phyloP scores from a whole-genome alignment of 306 rosid genomes.

The Senna tora region DNA sequence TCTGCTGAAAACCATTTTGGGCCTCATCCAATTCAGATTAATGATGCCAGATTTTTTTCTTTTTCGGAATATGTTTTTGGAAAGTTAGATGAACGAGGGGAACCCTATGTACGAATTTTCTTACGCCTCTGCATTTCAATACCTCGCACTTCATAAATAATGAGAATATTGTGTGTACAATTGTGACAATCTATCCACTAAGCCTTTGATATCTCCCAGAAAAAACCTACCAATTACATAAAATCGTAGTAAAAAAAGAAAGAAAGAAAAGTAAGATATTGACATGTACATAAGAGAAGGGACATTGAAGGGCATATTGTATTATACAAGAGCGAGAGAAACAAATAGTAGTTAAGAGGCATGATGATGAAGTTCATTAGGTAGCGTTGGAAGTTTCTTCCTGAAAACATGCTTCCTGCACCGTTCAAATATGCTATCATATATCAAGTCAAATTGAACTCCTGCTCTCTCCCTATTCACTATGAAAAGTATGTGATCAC shows the following conservation, averaged over 20 bases:
- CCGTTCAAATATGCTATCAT: conserved; percentile 88
- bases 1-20: background rate
- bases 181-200: conserved; percentile 37
- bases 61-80: background rate
- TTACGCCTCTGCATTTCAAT: background rate
- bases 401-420: conserved; percentile 91
- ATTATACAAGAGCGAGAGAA: background rate
- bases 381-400: conserved; percentile 73
- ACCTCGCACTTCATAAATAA: background rate
- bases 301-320: conserved; percentile 1
- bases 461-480: conserved; percentile 96
- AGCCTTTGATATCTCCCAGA: conserved; percentile 37
- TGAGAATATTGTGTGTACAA: conserved; percentile 15
- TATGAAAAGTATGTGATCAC: conserved; percentile 83
- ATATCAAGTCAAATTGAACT: conserved; percentile 83
- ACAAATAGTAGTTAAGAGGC: conserved; percentile 37
- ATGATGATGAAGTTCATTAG: conserved; percentile 59
- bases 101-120: background rate
- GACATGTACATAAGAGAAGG: conserved; percentile 45
- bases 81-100: too few species aligned
- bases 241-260: conserved; percentile 6
- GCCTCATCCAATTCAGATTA: background rate
- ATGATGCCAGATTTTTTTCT: background rate
- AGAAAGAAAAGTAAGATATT: background rate
- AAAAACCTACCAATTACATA: conserved; percentile 39